Evolutionary conservation across 73 alveolate species (phyloP).

Genomic region (Blepharisma stoltei): DNA sequence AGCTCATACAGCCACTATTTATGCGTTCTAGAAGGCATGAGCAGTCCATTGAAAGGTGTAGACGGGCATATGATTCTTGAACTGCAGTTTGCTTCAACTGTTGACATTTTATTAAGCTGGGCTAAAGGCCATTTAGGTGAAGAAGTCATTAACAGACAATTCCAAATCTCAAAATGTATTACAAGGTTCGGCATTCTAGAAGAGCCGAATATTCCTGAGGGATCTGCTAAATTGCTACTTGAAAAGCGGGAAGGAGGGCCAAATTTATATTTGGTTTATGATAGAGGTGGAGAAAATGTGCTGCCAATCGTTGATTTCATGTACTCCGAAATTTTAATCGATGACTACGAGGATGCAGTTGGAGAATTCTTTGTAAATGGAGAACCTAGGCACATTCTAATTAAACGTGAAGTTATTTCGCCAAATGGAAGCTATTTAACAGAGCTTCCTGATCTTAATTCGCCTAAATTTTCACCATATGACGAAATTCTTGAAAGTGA

Average conservation of each 20-base stretch:
- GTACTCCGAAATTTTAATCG: not conserved
- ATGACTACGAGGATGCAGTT: not conserved
- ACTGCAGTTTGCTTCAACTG: conserved; percentile 14
- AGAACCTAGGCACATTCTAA: not conserved
- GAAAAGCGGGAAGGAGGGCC: conserved; percentile 11
- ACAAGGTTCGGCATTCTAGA: not conserved
- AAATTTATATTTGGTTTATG: not conserved
- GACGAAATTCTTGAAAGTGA: not conserved
- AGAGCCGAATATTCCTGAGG: not conserved
- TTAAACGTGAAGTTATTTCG: not conserved
- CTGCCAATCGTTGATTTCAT: not conserved
- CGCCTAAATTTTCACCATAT: not conserved
- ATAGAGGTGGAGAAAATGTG: conserved; percentile 1
- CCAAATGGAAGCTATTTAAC: not conserved
- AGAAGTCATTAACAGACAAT: conserved; percentile 19
- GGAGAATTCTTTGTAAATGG: not conserved
- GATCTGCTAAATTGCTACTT: not conserved
- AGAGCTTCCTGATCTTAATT: not conserved
- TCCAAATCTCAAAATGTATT: conserved; percentile 1
- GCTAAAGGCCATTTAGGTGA: conserved; percentile 26
- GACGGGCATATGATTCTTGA: conserved; percentile 18
- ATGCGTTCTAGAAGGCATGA: conserved; percentile 6
- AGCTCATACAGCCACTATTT: not conserved
- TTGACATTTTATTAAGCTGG: conserved; percentile 15
- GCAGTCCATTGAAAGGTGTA: conserved; percentile 3